Evolutionary conservation across 2,329 filamentous ascomycete genomes (phyloP).

Genomic region (Paramyrothecium roridum): DNA sequence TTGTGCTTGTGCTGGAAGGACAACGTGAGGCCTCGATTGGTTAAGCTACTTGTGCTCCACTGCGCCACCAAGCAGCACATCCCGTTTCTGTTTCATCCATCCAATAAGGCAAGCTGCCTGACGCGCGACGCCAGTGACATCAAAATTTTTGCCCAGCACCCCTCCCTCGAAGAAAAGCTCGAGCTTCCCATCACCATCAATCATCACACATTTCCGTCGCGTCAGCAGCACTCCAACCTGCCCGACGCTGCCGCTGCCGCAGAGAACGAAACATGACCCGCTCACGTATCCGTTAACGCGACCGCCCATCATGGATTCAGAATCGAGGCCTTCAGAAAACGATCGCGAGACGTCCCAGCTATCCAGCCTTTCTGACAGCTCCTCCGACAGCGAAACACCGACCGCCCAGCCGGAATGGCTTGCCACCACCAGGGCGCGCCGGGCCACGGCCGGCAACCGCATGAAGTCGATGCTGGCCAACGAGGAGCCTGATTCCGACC

Average conservation of each 20-base stretch:
- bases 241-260: background rate
- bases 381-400: slow-evolving; percentile 30
- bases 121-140: background rate
- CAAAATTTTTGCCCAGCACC: background rate
- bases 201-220: background rate
- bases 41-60: too few species aligned
- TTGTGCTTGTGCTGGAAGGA: too few species aligned
- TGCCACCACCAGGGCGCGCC: slow-evolving; percentile 68
- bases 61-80: too few species aligned
- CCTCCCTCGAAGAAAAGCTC: background rate
- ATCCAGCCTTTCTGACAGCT: slow-evolving; percentile 28
- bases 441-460: slow-evolving; percentile 80
- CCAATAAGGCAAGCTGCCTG: too few species aligned
- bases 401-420: slow-evolving; percentile 59
- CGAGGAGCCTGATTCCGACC: slow-evolving; percentile 65
- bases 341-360: slow-evolving; percentile 26
- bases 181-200: background rate
- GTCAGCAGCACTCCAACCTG: background rate
- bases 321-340: slow-evolving; percentile 24
- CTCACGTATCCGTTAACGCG: background rate
- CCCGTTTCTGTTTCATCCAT: too few species aligned
- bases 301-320: slow-evolving; percentile 21
- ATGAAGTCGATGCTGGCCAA: slow-evolving; percentile 76
- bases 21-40: too few species aligned
- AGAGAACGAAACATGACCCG: background rate